These are phyloP conservation scores for Tinospora cordifolia DNA, from an alignment of 164 flowering plant genomes.

Conservation along the genomic window DNA sequence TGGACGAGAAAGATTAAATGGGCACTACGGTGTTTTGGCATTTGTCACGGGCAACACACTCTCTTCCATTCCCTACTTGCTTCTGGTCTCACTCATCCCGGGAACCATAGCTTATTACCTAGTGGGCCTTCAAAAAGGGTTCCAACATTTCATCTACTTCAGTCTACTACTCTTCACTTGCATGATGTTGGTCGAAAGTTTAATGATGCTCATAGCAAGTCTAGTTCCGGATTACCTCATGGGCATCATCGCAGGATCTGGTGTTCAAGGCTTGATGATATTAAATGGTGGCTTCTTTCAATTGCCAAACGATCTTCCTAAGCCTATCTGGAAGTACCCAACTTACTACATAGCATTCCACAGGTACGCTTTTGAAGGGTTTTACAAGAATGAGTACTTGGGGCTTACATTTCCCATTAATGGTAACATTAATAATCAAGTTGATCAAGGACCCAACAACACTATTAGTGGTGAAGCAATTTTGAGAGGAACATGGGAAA, in stretches of 20 bases:
- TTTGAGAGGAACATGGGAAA: constrained; percentile 36
- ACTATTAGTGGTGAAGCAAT: constrained; percentile 27
- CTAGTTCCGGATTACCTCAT: constrained; percentile 54
- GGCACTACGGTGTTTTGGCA: constrained; percentile 47
- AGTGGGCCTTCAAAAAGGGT: constrained; percentile 34
- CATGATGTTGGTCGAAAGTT: constrained; percentile 49
- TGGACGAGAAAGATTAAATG: constrained; percentile 47
- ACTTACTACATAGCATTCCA: constrained; percentile 42
- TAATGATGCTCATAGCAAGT: constrained; percentile 56
- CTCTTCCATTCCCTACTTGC: constrained; percentile 47
- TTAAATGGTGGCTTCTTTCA: constrained; percentile 46
- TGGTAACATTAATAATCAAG: constrained; percentile 1
- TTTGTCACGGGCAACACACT: constrained; percentile 46
- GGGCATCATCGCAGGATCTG: constrained; percentile 53
- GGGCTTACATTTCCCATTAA: constrained; percentile 25
- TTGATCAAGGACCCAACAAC: constrained; percentile 6
- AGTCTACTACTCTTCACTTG: constrained; percentile 25
- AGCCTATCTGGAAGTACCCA: constrained; percentile 53
- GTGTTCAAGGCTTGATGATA: constrained; percentile 52
- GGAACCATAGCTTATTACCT: constrained; percentile 46
- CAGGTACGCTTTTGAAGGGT: constrained; percentile 39
- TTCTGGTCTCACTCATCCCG: constrained; percentile 36
- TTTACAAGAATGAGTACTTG: constrained; percentile 43
- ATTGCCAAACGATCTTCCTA: constrained; percentile 47
- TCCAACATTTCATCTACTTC: constrained; percentile 33